These are phyloP conservation scores for Penicillium capsulatum DNA, from an alignment of 2,329 filamentous ascomycete species.

Conservation along the genomic window DNA sequence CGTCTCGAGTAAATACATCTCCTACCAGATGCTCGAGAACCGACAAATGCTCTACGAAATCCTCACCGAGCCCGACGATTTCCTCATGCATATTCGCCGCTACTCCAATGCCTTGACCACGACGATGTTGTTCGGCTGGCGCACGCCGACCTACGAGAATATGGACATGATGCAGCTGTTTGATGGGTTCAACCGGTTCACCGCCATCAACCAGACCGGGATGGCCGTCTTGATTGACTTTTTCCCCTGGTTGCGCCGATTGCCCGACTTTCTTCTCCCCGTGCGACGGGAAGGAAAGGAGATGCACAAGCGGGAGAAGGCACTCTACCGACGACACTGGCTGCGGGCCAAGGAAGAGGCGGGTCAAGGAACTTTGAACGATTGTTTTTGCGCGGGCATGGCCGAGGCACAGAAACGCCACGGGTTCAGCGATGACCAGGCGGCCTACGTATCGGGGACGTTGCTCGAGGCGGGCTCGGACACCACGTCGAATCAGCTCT, in stretches of 20 bases:
- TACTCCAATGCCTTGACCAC: constrained; percentile 50
- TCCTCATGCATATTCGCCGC: constrained; percentile 45
- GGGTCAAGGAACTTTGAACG: no score
- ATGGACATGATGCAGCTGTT: constrained; percentile 44
- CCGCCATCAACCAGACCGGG: constrained; percentile 7
- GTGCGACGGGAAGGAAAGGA: constrained; percentile 38
- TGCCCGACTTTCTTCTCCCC: constrained; percentile 44
- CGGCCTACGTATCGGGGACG: constrained; percentile 31
- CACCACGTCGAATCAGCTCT: constrained; percentile 49
- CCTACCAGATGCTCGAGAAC: constrained; percentile 55
- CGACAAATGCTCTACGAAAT: constrained; percentile 50
- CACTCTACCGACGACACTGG: constrained; percentile 43
- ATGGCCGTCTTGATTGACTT: constrained; percentile 46
- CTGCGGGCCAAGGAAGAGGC: constrained; percentile 35
- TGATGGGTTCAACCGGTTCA: constrained; percentile 6
- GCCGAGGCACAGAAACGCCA: constrained; percentile 30
- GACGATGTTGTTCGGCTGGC: constrained; percentile 49
- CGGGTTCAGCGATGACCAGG: constrained; percentile 32
- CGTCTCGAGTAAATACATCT: constrained; percentile 48
- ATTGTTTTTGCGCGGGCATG: constrained; percentile 9
- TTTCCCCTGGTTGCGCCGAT: constrained; percentile 43
- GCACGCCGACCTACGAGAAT: constrained; percentile 41
- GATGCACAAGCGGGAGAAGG: constrained; percentile 44
- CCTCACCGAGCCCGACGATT: constrained; percentile 24
- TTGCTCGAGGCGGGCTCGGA: constrained; percentile 48